These are phyloP conservation scores for Lipomyces kockii DNA, from an alignment of 805 yeast species.

Conservation along the genomic window DNA sequence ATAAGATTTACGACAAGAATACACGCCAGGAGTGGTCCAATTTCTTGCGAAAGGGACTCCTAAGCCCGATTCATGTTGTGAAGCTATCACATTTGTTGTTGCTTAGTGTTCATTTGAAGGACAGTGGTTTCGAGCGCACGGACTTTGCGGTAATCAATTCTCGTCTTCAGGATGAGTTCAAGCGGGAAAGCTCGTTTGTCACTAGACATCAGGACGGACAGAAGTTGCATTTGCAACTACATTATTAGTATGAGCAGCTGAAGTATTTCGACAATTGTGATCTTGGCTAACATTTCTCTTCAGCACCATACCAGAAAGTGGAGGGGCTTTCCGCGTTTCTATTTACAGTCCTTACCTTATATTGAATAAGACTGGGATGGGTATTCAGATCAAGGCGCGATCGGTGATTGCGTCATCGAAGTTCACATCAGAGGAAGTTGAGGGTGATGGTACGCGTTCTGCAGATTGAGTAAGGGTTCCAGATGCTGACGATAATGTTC, in stretches of 20 bases:
- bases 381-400: constrained; percentile 60
- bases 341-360: constrained; percentile 86
- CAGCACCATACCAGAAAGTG: constrained; percentile 49
- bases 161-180: constrained; percentile 59
- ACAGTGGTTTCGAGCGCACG: constrained; percentile 64
- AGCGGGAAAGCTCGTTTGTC: constrained; percentile 57
- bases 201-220: constrained; percentile 70
- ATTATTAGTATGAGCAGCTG: constrained; percentile 53
- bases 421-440: constrained; percentile 17
- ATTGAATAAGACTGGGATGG: constrained; percentile 76
- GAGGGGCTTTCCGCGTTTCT: constrained; percentile 65
- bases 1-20: constrained; percentile 76
- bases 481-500: constrained; percentile 16
- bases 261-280: neutral
- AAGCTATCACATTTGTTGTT: constrained; percentile 71
- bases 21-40: constrained; percentile 70
- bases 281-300: neutral
- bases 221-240: constrained; percentile 62
- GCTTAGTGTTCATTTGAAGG: constrained; percentile 61
- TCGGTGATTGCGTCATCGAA: constrained; percentile 57
- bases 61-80: constrained; percentile 79
- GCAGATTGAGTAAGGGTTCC: neutral
- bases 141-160: constrained; percentile 71
- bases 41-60: constrained; percentile 63
- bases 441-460: constrained; percentile 15